Evolutionary conservation across 768 basidiomycete species (phyloP), one percentile per base, ranked within the genome.

Genomic region (Termitomyces sp.): DNA sequence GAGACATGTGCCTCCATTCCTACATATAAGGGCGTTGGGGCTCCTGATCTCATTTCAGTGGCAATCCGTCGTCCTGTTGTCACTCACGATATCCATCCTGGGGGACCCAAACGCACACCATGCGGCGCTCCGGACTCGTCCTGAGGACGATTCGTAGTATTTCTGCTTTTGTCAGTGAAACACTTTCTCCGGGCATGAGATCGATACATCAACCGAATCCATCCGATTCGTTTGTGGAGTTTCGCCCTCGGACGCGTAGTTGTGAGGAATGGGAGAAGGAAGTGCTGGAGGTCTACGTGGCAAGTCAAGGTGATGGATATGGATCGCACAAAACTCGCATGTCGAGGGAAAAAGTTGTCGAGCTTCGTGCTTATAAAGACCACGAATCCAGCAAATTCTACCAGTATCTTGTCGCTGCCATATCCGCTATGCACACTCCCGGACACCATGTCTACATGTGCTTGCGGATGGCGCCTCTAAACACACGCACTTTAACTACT

Each of bases 221-320:
- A 23, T 41, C 56, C 27, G 35, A 46, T 25, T 25, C 51, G 16
- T 57, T 43, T 27, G 56, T 52, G 10, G 56, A 57, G 39, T 52
- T 57, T 41, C 56, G 56, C 28, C 14, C 56, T 32, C 51, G 53
- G 10, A 21, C 34, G 17, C 56, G 56, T 16, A 46, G 50, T 17
- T 57, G 50, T 34, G 56, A 57, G 16, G 44, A 46, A 12, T 57
- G 56, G 56, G 50, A 57, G 41, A 28, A 41, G 25, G 56, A 57
- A 19, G 56, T 57, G 27, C 25, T 57, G 11, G 50, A 57, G 41
- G 44, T 57, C 35, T 57, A 52, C 30, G 25, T 23, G 4, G 35
- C 45, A 16, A 57, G 56, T 39, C 9, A 37, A 23, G 25, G 19
- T 3, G 56, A 35, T 14, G 56, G 47, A 27, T 57, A 57, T 39